Evolutionary conservation across 2,329 filamentous ascomycete genomes (phyloP).

Genomic region (Calonectria hawksworthii): DNA sequence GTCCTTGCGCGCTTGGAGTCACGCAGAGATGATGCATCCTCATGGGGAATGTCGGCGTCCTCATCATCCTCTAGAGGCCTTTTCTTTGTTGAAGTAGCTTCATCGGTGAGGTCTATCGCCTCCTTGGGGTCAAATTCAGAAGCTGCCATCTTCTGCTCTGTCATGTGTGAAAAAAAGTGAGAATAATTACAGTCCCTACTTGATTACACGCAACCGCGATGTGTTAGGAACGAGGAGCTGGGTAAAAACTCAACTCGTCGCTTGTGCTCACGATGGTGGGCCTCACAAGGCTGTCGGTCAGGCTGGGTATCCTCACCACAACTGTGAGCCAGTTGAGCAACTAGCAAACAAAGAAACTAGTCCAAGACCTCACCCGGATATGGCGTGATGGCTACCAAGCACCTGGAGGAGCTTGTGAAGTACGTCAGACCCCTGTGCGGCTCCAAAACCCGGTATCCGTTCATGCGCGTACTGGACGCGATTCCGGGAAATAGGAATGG

Average conservation of each 20-base stretch:
- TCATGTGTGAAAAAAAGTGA: constrained; percentile 8
- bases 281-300: background rate
- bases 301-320: background rate
- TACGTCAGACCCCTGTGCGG: constrained; percentile 14
- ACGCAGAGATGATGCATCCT: constrained; percentile 26
- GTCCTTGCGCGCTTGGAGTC: constrained; percentile 42
- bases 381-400: constrained; percentile 27
- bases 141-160: constrained; percentile 30
- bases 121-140: constrained; percentile 38
- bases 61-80: constrained; percentile 44
- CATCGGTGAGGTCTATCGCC: constrained; percentile 43
- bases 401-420: constrained; percentile 29
- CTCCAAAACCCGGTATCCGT: constrained; percentile 15
- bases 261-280: background rate
- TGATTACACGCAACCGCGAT: constrained; percentile 5
- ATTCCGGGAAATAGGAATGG: constrained; percentile 6
- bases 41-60: constrained; percentile 20
- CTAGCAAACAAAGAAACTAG: constrained; percentile 9
- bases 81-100: constrained; percentile 43
- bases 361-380: constrained; percentile 28
- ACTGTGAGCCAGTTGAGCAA: background rate
- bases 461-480: constrained; percentile 16
- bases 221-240: background rate
- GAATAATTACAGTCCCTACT: constrained; percentile 20
- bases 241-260: background rate